Percentiles rank a stretch among this genome's conserved stretches.
Conservation (phyloP, 441 rosid genomes). For the Populus hybrid region DNA sequence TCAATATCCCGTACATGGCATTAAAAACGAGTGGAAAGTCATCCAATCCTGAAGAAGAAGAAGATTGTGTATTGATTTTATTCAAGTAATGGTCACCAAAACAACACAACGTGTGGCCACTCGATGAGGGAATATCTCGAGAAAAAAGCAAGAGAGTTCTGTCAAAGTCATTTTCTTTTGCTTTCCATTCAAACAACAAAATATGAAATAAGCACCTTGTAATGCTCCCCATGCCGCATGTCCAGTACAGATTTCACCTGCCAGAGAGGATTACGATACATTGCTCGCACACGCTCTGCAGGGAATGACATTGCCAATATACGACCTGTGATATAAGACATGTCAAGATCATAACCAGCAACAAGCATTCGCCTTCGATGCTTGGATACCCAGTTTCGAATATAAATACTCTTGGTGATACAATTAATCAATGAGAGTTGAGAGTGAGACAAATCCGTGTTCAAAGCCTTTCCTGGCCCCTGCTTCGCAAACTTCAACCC, state of each 20-base stretch:
- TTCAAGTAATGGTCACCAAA: neutral
- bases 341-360: constrained; percentile 88
- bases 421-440: constrained; percentile 42
- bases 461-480: constrained; percentile 28
- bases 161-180: neutral
- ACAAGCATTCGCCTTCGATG: constrained; percentile 71
- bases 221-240: constrained; percentile 68
- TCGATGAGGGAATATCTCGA: neutral
- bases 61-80: neutral
- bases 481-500: constrained; percentile 61
- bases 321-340: constrained; percentile 45
- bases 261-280: constrained; percentile 90
- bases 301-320: constrained; percentile 79
- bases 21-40: neutral
- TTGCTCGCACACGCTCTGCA: constrained; percentile 73
- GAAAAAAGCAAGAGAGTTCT: neutral
- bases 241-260: constrained; percentile 91
- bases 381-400: constrained; percentile 83
- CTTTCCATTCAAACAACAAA: neutral
- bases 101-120: neutral
- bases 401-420: constrained; percentile 50
- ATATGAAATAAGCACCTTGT: constrained; percentile 48
- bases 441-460: constrained; percentile 17
- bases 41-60: neutral
- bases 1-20: neutral